Evolutionary conservation across 768 basidiomycete genomes (phyloP).

Genomic region (Hypholoma sublateritium): DNA sequence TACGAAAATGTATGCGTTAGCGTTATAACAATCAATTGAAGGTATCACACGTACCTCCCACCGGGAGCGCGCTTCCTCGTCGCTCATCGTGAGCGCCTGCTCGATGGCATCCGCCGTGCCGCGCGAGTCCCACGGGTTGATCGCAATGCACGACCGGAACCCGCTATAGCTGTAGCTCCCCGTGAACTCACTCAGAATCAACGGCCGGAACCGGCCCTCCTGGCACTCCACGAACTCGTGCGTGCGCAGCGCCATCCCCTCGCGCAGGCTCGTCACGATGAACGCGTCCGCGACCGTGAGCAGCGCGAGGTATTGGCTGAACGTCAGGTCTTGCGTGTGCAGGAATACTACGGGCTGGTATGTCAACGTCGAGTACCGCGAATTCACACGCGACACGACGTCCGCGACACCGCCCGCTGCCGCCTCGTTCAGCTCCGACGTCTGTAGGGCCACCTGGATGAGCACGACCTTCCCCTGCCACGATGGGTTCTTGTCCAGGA

Average conservation of each 20-base stretch:
- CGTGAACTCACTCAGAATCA: constrained; percentile 87
- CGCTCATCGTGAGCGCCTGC: constrained; percentile 76
- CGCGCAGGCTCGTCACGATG: constrained; percentile 78
- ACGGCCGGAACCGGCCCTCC: constrained; percentile 62
- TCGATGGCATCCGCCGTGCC: constrained; percentile 83
- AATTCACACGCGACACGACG: constrained; percentile 78
- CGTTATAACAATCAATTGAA: neutral
- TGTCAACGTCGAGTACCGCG: constrained; percentile 78
- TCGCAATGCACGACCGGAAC: constrained; percentile 81
- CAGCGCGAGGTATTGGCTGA: constrained; percentile 82
- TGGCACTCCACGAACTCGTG: constrained; percentile 90
- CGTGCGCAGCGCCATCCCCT: constrained; percentile 84
- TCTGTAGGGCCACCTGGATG: constrained; percentile 86
- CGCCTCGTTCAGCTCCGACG: constrained; percentile 72
- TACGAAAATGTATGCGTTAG: no score
- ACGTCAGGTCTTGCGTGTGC: constrained; percentile 82
- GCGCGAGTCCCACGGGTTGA: constrained; percentile 85
- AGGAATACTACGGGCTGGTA: constrained; percentile 88
- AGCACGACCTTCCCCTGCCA: constrained; percentile 81
- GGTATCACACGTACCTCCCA: constrained; percentile 76
- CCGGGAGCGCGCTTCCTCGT: constrained; percentile 68
- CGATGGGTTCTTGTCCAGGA: constrained; percentile 77
- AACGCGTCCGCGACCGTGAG: constrained; percentile 84
- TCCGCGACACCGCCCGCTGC: constrained; percentile 77
- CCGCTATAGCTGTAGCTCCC: constrained; percentile 86